Evolutionary conservation across 2,329 filamentous ascomycete genomes (phyloP).

Genomic region (Ceratocystis cubensis): DNA sequence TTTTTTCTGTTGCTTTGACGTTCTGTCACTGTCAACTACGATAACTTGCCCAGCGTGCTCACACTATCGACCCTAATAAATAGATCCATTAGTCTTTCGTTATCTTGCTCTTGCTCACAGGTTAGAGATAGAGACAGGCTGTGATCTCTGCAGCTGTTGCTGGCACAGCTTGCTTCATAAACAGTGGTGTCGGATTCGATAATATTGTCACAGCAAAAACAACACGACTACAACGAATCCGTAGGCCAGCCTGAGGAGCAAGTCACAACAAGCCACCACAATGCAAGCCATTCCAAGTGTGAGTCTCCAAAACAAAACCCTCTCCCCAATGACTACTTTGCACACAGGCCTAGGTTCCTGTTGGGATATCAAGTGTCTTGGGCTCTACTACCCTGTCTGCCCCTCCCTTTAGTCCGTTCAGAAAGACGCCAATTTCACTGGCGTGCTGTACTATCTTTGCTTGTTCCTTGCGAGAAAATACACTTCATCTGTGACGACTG

Average conservation of each 20-base stretch:
- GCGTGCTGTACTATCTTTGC: neutral
- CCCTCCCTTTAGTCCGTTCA: constrained; percentile 19
- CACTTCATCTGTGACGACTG: constrained; percentile 5
- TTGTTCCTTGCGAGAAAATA: constrained; percentile 10
- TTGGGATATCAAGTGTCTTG: neutral
- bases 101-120: neutral
- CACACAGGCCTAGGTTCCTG: neutral
- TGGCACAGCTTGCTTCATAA: constrained; percentile 3
- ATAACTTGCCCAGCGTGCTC: neutral
- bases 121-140: neutral
- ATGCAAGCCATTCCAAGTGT: constrained; percentile 45
- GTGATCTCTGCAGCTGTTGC: constrained; percentile 5
- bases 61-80: neutral
- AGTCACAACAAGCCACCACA: constrained; percentile 23
- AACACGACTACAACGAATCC: neutral
- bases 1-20: neutral
- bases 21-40: neutral
- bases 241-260: neutral
- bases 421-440: constrained; percentile 6
- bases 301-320: constrained; percentile 28
- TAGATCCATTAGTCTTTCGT: neutral
- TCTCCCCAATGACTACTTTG: neutral
- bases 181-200: neutral
- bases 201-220: neutral
- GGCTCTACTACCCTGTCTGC: neutral